These are phyloP conservation scores for Fusarium sp. DNA, from an alignment of 2,329 filamentous ascomycete genomes.

Conservation along the genomic window DNA sequence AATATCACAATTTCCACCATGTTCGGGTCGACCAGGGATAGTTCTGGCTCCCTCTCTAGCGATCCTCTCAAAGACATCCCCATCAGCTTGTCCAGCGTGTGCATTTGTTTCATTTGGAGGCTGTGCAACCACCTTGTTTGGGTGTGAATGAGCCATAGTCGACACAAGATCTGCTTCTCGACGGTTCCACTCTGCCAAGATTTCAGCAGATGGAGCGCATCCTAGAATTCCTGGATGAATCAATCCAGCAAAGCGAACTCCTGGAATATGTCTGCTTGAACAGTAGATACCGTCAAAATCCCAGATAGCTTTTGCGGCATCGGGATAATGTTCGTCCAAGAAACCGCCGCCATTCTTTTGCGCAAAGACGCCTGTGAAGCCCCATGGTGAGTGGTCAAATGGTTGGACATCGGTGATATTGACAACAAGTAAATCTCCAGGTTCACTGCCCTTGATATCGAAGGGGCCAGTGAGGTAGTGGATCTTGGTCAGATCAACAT, in stretches of 20 bases:
- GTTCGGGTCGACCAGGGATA: constrained; percentile 86
- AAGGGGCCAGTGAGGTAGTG: constrained; percentile 94
- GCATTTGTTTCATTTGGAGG: constrained; percentile 80
- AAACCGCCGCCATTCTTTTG: constrained; percentile 90
- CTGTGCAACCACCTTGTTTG: constrained; percentile 73
- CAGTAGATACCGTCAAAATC: constrained; percentile 76
- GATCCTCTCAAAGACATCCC: constrained; percentile 74
- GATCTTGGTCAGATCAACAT: constrained; percentile 86
- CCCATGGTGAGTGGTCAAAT: constrained; percentile 88
- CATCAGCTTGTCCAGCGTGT: constrained; percentile 78
- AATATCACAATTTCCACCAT: constrained; percentile 93
- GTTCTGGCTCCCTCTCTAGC: constrained; percentile 86
- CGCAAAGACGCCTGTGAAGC: constrained; percentile 88
- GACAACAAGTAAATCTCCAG: constrained; percentile 86
- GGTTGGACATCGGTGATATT: constrained; percentile 96
- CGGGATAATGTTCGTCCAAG: constrained; percentile 87
- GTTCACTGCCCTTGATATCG: constrained; percentile 85
- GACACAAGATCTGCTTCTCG: constrained; percentile 86
- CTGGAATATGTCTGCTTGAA: constrained; percentile 87
- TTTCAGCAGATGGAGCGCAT: constrained; percentile 84
- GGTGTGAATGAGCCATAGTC: constrained; percentile 74
- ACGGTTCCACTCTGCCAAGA: constrained; percentile 86
- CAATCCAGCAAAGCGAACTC: constrained; percentile 88
- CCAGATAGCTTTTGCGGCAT: constrained; percentile 76
- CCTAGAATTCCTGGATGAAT: constrained; percentile 95